These are phyloP conservation scores for Lentinula detonsa DNA, from an alignment of 768 basidiomycete species.

Conservation along the genomic window DNA sequence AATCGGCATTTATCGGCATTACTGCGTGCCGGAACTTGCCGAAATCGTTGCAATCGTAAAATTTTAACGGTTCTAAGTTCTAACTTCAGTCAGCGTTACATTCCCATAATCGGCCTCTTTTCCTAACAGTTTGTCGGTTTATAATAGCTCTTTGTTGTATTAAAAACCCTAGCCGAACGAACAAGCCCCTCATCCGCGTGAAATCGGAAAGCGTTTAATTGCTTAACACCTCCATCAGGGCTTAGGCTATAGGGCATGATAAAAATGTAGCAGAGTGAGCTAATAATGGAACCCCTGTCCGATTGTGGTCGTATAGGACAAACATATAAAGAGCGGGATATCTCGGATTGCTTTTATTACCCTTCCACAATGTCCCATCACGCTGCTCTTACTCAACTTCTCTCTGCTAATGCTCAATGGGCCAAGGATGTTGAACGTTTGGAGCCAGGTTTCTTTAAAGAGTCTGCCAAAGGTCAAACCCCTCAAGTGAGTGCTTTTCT, in stretches of 20 bases:
- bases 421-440: slow-evolving; percentile 46
- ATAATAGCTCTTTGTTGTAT: too few species aligned
- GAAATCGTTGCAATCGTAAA: too few species aligned
- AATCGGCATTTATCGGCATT: too few species aligned
- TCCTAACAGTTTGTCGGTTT: too few species aligned
- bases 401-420: slow-evolving; percentile 62
- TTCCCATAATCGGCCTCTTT: too few species aligned
- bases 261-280: background rate
- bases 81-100: too few species aligned
- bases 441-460: slow-evolving; percentile 60
- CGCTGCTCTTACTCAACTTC: slow-evolving; percentile 22
- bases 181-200: background rate
- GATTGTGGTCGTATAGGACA: background rate
- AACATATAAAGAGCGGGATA: background rate
- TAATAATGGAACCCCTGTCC: background rate
- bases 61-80: too few species aligned
- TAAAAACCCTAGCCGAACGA: too few species aligned
- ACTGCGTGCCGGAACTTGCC: background rate
- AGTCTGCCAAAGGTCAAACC: slow-evolving; percentile 56
- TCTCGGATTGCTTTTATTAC: background rate
- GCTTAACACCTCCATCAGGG: background rate
- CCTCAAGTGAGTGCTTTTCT: slow-evolving; percentile 47
- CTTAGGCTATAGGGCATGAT: background rate
- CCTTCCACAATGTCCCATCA: slow-evolving; percentile 9
- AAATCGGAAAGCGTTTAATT: background rate